Evolutionary conservation across 23 red algal genomes (phyloP).

Genomic region (Gracilaria domingensis): DNA sequence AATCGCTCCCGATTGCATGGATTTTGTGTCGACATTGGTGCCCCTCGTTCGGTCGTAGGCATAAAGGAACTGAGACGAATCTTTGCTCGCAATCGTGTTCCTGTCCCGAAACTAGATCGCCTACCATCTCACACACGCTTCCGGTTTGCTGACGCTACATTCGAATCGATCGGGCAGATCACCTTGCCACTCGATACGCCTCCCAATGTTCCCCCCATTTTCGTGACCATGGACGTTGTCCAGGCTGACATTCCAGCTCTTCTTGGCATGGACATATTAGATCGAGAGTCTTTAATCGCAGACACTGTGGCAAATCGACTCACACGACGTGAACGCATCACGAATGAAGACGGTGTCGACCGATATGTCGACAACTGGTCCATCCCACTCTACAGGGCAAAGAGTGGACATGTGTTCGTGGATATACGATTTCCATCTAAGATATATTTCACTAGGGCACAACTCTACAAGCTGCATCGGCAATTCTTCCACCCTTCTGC

Average conservation of each 20-base stretch:
- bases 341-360: neutral
- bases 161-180: constrained; percentile 19
- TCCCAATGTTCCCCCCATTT: neutral
- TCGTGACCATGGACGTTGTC: constrained; percentile 34
- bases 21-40: too few relatives aligned
- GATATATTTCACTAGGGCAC: constrained; percentile 34
- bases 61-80: constrained; percentile 14
- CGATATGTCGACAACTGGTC: constrained; percentile 20
- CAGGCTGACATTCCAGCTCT: constrained; percentile 37
- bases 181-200: neutral
- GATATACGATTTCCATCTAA: neutral
- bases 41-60: constrained; percentile 21
- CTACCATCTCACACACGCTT: constrained; percentile 7
- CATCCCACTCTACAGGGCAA: neutral
- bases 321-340: neutral
- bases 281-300: constrained; percentile 31
- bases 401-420: constrained; percentile 34
- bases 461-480: constrained; percentile 45
- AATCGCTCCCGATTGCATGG: too few relatives aligned
- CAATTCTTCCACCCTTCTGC: constrained; percentile 59
- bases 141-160: constrained; percentile 14
- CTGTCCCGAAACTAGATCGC: neutral
- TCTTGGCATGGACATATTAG: constrained; percentile 20
- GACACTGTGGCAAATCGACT: constrained; percentile 57
- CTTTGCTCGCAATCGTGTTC: neutral